Conservation (phyloP, 257 asterid genomes). For the Penstemon davidsonii region DNA sequence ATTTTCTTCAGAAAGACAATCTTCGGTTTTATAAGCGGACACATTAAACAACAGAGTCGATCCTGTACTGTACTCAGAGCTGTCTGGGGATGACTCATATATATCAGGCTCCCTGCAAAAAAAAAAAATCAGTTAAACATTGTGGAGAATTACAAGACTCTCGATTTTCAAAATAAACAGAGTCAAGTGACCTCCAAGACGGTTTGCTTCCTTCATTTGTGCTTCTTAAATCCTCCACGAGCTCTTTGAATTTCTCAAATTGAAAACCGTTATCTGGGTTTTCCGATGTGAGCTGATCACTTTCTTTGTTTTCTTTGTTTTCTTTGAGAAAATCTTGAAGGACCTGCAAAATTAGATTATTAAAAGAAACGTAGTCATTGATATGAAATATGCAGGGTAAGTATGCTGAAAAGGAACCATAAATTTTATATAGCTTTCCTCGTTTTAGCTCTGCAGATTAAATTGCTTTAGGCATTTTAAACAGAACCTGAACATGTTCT, state of each 20-base stretch:
- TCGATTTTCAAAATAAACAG: not conserved
- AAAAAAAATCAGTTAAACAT: constrained; percentile 31
- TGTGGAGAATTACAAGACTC: constrained; percentile 24
- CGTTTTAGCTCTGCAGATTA: no score
- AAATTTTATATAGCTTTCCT: no score
- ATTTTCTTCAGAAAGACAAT: constrained; percentile 42
- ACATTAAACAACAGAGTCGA: constrained; percentile 54
- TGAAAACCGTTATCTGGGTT: constrained; percentile 55
- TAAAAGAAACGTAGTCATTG: constrained; percentile 10
- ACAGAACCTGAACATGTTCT: no score
- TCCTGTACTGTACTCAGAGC: constrained; percentile 86
- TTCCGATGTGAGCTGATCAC: constrained; percentile 43
- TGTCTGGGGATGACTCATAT: constrained; percentile 64
- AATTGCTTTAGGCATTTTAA: no score
- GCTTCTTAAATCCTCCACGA: constrained; percentile 63
- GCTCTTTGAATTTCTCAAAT: constrained; percentile 61
- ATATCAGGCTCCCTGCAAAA: constrained; percentile 65
- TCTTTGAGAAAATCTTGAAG: constrained; percentile 75
- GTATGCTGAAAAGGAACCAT: no score
- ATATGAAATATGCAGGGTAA: not conserved
- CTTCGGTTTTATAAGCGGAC: constrained; percentile 40
- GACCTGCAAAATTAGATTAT: constrained; percentile 47
- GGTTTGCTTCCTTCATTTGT: constrained; percentile 53
- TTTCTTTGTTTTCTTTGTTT: constrained; percentile 67
- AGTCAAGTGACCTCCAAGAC: constrained; percentile 64